Evolutionary conservation across 1,139 yeast species (phyloP).

Genomic region (Candida freyschussii): DNA sequence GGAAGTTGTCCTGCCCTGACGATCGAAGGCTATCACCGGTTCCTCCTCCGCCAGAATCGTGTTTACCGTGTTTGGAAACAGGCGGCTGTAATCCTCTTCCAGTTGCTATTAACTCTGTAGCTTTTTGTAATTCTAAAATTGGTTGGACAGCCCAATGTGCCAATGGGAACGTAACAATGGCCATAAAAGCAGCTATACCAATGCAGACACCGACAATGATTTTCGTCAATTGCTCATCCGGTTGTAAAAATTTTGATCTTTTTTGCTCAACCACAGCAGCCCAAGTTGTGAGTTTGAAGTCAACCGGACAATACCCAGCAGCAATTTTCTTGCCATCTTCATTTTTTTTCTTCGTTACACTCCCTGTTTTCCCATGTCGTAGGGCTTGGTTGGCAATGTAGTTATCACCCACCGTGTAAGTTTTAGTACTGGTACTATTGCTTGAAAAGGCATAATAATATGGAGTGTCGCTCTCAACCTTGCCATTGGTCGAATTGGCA

Average conservation of each 20-base stretch:
- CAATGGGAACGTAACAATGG: conserved; percentile 70
- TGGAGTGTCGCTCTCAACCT: conserved; percentile 29
- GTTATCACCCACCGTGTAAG: conserved; percentile 6
- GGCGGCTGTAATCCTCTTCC: conserved; percentile 33
- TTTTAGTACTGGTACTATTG: not conserved
- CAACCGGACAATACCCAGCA: conserved; percentile 63
- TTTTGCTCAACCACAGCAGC: conserved; percentile 69
- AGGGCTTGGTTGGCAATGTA: conserved; percentile 41
- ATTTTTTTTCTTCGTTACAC: conserved; percentile 41
- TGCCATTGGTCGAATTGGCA: conserved; percentile 5
- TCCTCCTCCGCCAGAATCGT: not conserved
- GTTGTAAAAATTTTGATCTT: conserved; percentile 53
- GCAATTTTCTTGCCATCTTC: conserved; percentile 48
- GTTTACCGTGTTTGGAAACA: not conserved
- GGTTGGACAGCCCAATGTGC: conserved; percentile 87
- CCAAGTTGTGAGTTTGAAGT: conserved; percentile 57
- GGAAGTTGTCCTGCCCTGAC: not conserved
- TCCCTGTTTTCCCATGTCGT: conserved; percentile 40
- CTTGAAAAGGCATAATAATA: conserved; percentile 34
- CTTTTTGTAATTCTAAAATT: conserved; percentile 71
- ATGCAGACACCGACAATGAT: conserved; percentile 76
- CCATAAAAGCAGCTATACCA: conserved; percentile 73
- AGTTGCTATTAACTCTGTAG: conserved; percentile 59
- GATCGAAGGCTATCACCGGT: not conserved
- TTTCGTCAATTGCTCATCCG: conserved; percentile 56